Base-by-base conservation (phyloP, 2,329 filamentous ascomycete genomes). In the Parascedosporium putredinis region DNA sequence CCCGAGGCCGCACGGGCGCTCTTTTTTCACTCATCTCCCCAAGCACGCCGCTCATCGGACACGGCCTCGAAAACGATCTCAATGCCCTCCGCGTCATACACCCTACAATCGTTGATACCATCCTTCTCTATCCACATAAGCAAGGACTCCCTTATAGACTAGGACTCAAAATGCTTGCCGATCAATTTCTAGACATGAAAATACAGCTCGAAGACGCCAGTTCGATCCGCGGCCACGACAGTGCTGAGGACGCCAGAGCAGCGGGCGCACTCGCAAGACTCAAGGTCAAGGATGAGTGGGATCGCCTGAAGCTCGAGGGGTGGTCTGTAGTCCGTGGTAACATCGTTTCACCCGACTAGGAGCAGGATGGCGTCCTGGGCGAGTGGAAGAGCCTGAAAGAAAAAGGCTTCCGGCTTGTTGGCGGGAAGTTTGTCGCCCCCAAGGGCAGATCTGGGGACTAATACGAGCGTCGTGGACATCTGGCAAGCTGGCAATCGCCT, bases 21-120 rank as follows among this genome's bases (percentile, higher is more conserved):
- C 0, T 76, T 98, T 88, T 95, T 64, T 75, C 77, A 0, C 74
- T 86, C 49, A 75, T 98, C 46, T 76, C 81, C 1, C 86, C 88
- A 0, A 69, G 75, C 0, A 98, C 90, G 0, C 86, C 90, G 0
- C 68, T 98, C 1, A 86, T 98, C 44, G 93, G 93, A 0, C 93
- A 98, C 63, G 90, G 88, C 1, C 79, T 97, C 7, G 93, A 98
- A 60, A 98, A 98, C 61, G 93, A 98, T 59, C 76, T 98, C 50
- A 96, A 95, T 62, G 79, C 84, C 2, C 74, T 84, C 36, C 84
- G 91, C 31, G 76, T 97, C 47, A 82, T 95, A 42, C 93, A 97
- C 58, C 86, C 86, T 0, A 85, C 78, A 0, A 74, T 96, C 49
- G 78, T 96, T 58, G 91, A 97, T 64, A 96, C 90, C 0, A 81